Conservation (phyloP, 2,329 filamentous ascomycete genomes). For the Verticillium longisporum region DNA sequence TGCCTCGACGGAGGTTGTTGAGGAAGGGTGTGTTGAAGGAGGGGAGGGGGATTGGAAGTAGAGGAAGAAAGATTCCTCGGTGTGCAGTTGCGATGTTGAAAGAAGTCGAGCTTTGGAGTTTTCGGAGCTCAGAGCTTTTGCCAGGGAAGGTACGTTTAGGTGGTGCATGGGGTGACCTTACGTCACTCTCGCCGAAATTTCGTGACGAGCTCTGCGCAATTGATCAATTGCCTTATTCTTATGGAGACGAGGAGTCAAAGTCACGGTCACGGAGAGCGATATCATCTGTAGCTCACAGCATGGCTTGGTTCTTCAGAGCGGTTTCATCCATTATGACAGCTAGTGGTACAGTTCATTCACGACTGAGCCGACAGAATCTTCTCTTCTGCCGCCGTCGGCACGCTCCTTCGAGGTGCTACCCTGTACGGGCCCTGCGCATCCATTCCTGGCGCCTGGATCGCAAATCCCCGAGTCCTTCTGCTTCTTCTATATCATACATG, state of each 20-base stretch:
- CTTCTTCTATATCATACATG: constrained; percentile 3
- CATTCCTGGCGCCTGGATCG: neutral
- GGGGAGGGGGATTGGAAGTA: neutral
- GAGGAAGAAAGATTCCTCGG: neutral
- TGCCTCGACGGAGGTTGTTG: neutral
- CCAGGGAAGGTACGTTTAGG: neutral
- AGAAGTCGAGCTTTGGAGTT: neutral
- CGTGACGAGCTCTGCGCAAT: neutral
- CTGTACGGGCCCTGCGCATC: neutral
- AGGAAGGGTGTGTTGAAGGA: too few relatives aligned
- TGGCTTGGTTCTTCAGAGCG: constrained; percentile 1
- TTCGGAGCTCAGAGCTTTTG: neutral
- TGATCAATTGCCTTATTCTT: neutral
- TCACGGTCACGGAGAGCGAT: neutral
- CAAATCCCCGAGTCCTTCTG: neutral
- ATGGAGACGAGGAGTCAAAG: neutral
- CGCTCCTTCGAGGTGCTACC: neutral
- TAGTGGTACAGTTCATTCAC: constrained; percentile 2
- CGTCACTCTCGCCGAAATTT: neutral
- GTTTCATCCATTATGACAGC: neutral
- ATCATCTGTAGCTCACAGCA: neutral
- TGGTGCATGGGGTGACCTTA: neutral
- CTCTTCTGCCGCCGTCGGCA: neutral
- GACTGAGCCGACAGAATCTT: neutral
- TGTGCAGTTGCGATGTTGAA: neutral